Evolutionary conservation across 345 rosid genomes (phyloP), one percentile per base, ranked within the genome.

Genomic region (Laguncularia racemosa): DNA sequence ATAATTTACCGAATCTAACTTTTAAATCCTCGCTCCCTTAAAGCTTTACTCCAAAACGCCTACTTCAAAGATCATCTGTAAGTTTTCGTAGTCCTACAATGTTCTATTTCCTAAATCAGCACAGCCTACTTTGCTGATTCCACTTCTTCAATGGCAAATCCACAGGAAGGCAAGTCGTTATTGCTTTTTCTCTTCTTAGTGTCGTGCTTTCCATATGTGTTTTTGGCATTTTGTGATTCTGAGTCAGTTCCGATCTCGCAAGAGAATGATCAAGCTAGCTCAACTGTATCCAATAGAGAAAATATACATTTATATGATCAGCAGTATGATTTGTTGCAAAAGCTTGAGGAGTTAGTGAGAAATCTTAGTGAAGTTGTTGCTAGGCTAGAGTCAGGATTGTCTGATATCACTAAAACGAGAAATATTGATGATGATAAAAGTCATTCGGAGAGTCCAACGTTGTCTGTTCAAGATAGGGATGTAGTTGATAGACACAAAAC

Each of bases 301-400:
- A 52, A 55, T 44, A 53, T 55, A 13, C 49, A 13, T 67, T 62
- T 64, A 51, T 64, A 54, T 20, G 38, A 53, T 44, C 68, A 58
- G 44, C 76, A 73, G 19, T 76, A 77, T 46, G 71, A 66, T 73
- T 60, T 79, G 38, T 76, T 89, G 20, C 73, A 62, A 63, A 81
- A 76, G 57, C 91, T 92, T 11, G 95, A 86, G 66, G 93, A 86
- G 40, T 60, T 86, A 53, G 86, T 84, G 62, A 89, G 71, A 55
- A 83, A 83, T 59, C 89, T 89, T 49, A 74, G 75, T 58, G 91
- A 84, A 62, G 58, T 83, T 68, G 86, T 86, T 54, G 71, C 79
- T 69, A 84, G 71, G 64, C 69, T 92, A 74, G 91, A 89, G 49
- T 63, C 77, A 12, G 78, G 62, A 63, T 48, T 89, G 40, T 61